phyloP scores from a whole-genome alignment of 495 filamentous ascomycete genomes.

The Penicillium subrubescens region DNA sequence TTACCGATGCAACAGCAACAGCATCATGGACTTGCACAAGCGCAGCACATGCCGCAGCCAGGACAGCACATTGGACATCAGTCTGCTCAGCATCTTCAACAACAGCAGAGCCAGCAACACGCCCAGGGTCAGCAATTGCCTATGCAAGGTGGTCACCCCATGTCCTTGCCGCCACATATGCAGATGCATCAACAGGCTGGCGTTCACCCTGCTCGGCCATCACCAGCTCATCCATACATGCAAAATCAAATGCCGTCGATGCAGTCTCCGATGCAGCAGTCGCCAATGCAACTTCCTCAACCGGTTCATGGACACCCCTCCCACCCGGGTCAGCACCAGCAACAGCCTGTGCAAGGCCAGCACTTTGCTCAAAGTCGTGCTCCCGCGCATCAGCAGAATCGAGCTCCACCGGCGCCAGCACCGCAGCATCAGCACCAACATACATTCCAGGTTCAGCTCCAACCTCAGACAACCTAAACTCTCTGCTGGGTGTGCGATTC shows the following conservation, averaged over 20 bases:
- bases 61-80: conserved; percentile 23
- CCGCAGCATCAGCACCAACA: conserved; percentile 35
- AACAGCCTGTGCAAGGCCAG: conserved; percentile 7
- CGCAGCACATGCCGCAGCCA: conserved; percentile 16
- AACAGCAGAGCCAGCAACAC: conserved; percentile 9
- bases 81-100: conserved; percentile 12
- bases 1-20: conserved; percentile 7
- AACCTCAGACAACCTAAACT: conserved; percentile 23
- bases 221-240: conserved; percentile 23
- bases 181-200: conserved; percentile 32
- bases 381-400: conserved; percentile 15
- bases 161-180: conserved; percentile 26
- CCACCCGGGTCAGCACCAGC: conserved; percentile 11
- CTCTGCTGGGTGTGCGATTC: neutral
- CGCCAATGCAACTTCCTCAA: conserved; percentile 23
- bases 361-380: conserved; percentile 6
- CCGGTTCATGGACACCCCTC: conserved; percentile 9
- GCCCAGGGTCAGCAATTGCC: conserved; percentile 9
- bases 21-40: conserved; percentile 9
- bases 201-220: conserved; percentile 17
- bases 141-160: conserved; percentile 20
- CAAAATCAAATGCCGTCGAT: conserved; percentile 31
- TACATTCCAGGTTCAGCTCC: conserved; percentile 32
- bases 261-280: conserved; percentile 25
- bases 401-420: conserved; percentile 25